phyloP scores from a whole-genome alignment of 768 basidiomycete genomes.

The Neoboletus subvelutipes region DNA sequence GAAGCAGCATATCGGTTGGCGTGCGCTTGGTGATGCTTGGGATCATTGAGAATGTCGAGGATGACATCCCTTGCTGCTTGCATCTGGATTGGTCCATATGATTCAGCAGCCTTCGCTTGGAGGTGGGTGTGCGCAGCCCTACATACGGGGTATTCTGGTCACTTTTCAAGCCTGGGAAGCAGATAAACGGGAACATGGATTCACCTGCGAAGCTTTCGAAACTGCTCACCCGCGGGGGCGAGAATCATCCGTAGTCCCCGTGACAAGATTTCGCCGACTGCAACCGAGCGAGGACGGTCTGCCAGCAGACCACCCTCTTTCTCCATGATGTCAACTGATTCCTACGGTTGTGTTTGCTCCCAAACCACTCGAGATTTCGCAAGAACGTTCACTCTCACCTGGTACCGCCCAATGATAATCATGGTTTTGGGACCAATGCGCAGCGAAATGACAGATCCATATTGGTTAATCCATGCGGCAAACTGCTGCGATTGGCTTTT shows the following conservation, averaged over 20 bases:
- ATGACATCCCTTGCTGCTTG: constrained; percentile 31
- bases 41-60: constrained; percentile 32
- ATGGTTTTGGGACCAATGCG: constrained; percentile 43
- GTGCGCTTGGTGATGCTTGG: constrained; percentile 51
- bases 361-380: no score
- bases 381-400: constrained; percentile 25
- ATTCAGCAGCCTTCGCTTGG: constrained; percentile 49
- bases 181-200: not conserved
- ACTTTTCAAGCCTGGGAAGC: not conserved
- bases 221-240: constrained; percentile 55
- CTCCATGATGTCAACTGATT: constrained; percentile 66
- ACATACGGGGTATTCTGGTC: not conserved
- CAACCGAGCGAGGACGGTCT: constrained; percentile 54
- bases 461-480: constrained; percentile 57
- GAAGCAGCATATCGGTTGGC: constrained; percentile 45
- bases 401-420: constrained; percentile 37
- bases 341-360: constrained; percentile 30
- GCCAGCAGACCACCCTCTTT: constrained; percentile 57
- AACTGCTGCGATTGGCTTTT: constrained; percentile 40
- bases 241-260: constrained; percentile 59
- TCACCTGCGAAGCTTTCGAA: constrained; percentile 62
- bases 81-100: constrained; percentile 52
- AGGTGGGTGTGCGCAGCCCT: constrained; percentile 62
- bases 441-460: constrained; percentile 60
- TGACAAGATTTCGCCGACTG: constrained; percentile 58